These are phyloP conservation scores for Leptodermis oblonga DNA, from an alignment of 257 asterid genomes.

Conservation along the genomic window DNA sequence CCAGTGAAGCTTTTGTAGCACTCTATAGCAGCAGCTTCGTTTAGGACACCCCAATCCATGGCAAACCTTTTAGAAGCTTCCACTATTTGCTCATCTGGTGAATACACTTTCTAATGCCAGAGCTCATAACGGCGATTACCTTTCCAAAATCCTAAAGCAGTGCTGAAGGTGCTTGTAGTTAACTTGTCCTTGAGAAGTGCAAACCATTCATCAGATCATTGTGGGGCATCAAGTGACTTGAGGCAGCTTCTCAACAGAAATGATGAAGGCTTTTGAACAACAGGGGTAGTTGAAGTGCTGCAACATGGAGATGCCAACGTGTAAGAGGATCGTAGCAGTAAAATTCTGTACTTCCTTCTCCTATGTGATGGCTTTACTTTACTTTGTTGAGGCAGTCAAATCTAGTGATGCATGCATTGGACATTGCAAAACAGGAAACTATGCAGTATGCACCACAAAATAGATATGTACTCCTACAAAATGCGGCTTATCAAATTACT, in stretches of 20 bases:
- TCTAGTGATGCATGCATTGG: too few species aligned
- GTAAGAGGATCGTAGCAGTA: constrained; percentile 43
- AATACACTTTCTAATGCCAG: constrained; percentile 78
- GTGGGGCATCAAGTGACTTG: constrained; percentile 60
- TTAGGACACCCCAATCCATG: constrained; percentile 87
- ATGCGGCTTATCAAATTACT: background rate
- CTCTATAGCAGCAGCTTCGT: constrained; percentile 75
- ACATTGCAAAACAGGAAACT: too few species aligned
- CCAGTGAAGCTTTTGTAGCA: constrained; percentile 80
- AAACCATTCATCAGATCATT: constrained; percentile 94
- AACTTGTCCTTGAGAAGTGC: constrained; percentile 85
- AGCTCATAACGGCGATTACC: constrained; percentile 77
- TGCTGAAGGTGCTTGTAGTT: too few species aligned
- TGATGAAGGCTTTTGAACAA: constrained; percentile 29
- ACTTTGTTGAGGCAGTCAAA: too few species aligned
- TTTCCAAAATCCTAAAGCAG: too few species aligned
- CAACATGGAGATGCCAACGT: constrained; percentile 49
- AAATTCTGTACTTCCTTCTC: too few species aligned
- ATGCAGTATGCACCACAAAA: too few species aligned
- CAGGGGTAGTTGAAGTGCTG: constrained; percentile 31
- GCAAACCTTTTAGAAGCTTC: too few species aligned
- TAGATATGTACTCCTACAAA: too few species aligned
- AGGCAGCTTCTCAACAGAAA: constrained; percentile 42
- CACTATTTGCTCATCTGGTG: constrained; percentile 26
- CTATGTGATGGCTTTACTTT: too few species aligned